A percentile compares a stretch with the other conserved stretches of the same genome.
Evolutionary conservation across 495 filamentous ascomycete species (phyloP).

Genomic region (Lasiosphaeris hirsuta): DNA sequence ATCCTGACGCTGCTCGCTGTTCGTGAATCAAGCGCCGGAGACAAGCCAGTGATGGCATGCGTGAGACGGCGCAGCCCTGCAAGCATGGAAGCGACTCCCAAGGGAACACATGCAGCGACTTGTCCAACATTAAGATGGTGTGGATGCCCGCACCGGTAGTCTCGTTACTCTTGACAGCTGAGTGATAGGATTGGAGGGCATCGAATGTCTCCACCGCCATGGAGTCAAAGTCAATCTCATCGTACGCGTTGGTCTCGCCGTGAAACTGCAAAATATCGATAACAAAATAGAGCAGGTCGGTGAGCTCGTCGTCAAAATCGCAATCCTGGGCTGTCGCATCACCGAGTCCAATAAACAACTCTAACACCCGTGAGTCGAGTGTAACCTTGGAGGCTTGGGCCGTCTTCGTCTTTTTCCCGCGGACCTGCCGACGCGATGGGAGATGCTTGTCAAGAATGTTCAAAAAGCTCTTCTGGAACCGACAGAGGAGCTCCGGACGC

Average conservation of each 20-base stretch:
- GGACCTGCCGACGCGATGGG: conserved; percentile 68
- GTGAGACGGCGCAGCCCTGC: conserved; percentile 70
- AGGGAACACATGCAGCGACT: conserved; percentile 81
- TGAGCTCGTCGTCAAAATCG: conserved; percentile 80
- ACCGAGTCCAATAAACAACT: conserved; percentile 83
- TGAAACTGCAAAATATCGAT: conserved; percentile 96
- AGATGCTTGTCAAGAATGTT: conserved; percentile 81
- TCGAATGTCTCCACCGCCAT: conserved; percentile 82
- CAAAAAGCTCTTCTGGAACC: conserved; percentile 74
- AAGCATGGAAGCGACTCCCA: conserved; percentile 95
- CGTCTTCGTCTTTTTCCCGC: conserved; percentile 45
- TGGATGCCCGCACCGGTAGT: conserved; percentile 51
- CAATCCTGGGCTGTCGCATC: conserved; percentile 59
- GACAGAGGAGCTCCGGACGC: conserved; percentile 58
- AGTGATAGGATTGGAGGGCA: conserved; percentile 73
- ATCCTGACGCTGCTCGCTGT: conserved; percentile 12
- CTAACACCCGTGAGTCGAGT: conserved; percentile 74
- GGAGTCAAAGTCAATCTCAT: conserved; percentile 93
- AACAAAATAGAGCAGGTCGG: conserved; percentile 91
- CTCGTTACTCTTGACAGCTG: conserved; percentile 39
- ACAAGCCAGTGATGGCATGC: conserved; percentile 78
- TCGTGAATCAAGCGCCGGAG: conserved; percentile 56
- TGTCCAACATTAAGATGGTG: conserved; percentile 91
- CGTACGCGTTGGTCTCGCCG: conserved; percentile 93
- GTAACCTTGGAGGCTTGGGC: conserved; percentile 43